These are phyloP conservation scores for Botryotinia convoluta DNA, from an alignment of 2,329 filamentous ascomycete species.

Conservation along the genomic window DNA sequence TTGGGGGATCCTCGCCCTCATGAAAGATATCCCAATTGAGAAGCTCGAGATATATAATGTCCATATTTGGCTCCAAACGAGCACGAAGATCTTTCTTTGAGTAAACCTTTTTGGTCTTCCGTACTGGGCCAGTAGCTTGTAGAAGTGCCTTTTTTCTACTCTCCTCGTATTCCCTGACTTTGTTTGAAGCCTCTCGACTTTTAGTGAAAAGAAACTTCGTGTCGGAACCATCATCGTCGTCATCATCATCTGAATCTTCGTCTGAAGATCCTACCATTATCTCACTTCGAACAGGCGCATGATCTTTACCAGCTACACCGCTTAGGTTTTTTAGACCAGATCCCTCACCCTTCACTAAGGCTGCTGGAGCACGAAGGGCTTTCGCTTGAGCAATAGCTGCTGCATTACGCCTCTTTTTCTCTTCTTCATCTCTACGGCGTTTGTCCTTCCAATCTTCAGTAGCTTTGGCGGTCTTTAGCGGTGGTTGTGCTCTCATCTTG, in stretches of 20 bases:
- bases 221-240: conserved; percentile 51
- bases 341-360: conserved; percentile 68
- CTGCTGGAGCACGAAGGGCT: conserved; percentile 51
- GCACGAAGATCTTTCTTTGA: conserved; percentile 93
- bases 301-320: conserved; percentile 73
- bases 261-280: conserved; percentile 82
- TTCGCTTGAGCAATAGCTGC: conserved; percentile 69
- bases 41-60: conserved; percentile 78
- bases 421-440: conserved; percentile 71
- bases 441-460: conserved; percentile 65
- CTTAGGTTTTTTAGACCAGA: conserved; percentile 73
- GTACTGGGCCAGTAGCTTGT: conserved; percentile 66
- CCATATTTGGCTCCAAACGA: conserved; percentile 84
- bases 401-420: conserved; percentile 68
- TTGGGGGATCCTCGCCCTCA: conserved; percentile 79
- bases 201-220: conserved; percentile 45
- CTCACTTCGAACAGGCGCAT: conserved; percentile 69
- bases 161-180: conserved; percentile 45
- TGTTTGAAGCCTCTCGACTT: conserved; percentile 40
- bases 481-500: conserved; percentile 27
- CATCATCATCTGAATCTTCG: conserved; percentile 72
- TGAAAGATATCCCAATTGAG: conserved; percentile 96
- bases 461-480: conserved; percentile 23
- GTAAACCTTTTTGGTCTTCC: conserved; percentile 76
- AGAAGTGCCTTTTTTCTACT: conserved; percentile 50